Evolutionary conservation across 441 rosid genomes (phyloP), one percentile per base, ranked within the genome.

Genomic region (Brassica hybrid): DNA sequence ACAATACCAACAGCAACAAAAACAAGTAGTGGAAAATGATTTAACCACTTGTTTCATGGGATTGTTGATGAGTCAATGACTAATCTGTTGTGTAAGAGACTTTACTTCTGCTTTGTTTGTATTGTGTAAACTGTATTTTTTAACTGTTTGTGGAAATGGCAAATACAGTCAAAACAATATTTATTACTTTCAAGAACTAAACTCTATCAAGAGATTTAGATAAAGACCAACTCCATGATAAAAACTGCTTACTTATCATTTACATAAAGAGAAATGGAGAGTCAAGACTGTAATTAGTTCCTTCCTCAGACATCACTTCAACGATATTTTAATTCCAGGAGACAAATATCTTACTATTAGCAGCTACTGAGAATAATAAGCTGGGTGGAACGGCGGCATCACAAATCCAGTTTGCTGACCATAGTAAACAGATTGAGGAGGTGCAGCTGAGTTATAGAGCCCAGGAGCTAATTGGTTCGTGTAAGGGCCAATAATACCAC

Each of bases 351-450:
- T 76, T 18, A 56, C 12, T 5, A 7, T 38, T 1, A 54, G 11
- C 23, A 56, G 89, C 83, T 88, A 88, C 74, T 75, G 83, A 67
- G 89, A 82, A 81, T 85, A 79, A 81, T 88, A 86, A 73, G 88
- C 67, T 23, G 85, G 85, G 61, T 83, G 85, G 76, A 82, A 84
- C 38, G 84, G 81, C 23, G 87, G 88, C 77, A 83, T 70, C 76
- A 77, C 83, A 81, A 66, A 69, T 82, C 78, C 86, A 79, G 7
- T 79, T 72, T 84, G 80, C 68, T 88, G 74, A 71, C 83, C 86
- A 72, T 85, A 86, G 83, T 81, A 83, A 57, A 79, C 68, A 57
- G 90, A 21, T 6, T 81, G 86, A 27, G 82, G 71, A 63, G 76
- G 65, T 56, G 86, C 83, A 38, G 83, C 82, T 70, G 84, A 54